Evolutionary conservation across 345 rosid genomes (phyloP), one percentile per base, ranked within the genome.

Genomic region (Arabis hirsuta): DNA sequence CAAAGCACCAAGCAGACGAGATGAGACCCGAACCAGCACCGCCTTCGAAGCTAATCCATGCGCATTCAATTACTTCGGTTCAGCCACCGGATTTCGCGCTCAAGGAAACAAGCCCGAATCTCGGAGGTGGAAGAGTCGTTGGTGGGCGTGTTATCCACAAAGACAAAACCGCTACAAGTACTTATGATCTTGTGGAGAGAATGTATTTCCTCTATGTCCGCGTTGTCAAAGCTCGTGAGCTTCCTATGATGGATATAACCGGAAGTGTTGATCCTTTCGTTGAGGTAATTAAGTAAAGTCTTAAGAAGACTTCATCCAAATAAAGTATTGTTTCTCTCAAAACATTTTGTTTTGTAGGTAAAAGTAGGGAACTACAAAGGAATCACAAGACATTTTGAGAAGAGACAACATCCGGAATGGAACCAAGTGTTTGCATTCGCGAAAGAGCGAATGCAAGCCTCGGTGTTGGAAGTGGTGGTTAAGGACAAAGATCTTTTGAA

Each of bases 371-470:
- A 95, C 75, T 95, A 92, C 75, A 90, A 81, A 80, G 99, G 98
- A 13, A 92, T 89, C 36, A 95, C 99, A 16, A 84, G 85, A 76
- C 94, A 96, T 76, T 92, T 83, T 54, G 97, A 92, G 87, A 90
- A 88, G 66, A 96, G 83, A 72, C 83, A 86, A 4, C 90, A 96
- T 54, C 98, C 98, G 0, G 97, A 90, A 81, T 96, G 99, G 99
- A 87, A 83, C 77, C 96, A 88, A 85, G 99, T 96, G 44, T 96
- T 96, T 81, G 97, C 99, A 20, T 96, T 96, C 65, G 88, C 98
- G 0, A 92, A 89, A 80, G 98, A 92, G 52, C 84, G 92, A 42
- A 84, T 92, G 90, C 99, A 96, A 83, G 96, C 98, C 4, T 87
- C 99, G 0, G 52, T 86, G 13, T 80, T 96, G 13, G 97, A 96